Conservation (phyloP, 306 rosid species). For the Begonia peltatifolia region DNA sequence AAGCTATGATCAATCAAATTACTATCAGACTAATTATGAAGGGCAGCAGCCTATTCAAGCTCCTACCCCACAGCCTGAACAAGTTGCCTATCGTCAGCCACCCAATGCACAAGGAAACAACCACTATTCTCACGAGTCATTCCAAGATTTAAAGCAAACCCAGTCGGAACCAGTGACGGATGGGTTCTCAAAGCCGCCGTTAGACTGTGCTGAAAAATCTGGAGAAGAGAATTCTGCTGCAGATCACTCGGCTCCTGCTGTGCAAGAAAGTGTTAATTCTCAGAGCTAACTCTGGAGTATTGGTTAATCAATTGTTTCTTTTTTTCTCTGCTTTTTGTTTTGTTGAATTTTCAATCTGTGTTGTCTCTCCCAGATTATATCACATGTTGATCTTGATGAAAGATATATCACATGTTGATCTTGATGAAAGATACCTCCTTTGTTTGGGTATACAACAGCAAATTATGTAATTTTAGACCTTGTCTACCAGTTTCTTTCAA, state of each 20-base stretch:
- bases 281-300: slow-evolving; percentile 14
- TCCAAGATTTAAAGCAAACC: slow-evolving; percentile 9
- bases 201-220: slow-evolving; percentile 10
- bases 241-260: slow-evolving; percentile 11
- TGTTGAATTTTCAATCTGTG: background rate
- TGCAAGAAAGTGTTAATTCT: slow-evolving; percentile 12
- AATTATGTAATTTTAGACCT: no score
- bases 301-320: background rate
- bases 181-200: slow-evolving; percentile 10
- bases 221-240: slow-evolving; percentile 10
- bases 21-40: slow-evolving; percentile 20
- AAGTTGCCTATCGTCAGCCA: slow-evolving; percentile 19
- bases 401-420: background rate
- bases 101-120: slow-evolving; percentile 12
- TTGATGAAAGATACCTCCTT: background rate
- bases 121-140: slow-evolving; percentile 6
- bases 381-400: background rate
- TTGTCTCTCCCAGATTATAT: background rate
- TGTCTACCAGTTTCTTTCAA: no score
- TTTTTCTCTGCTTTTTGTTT: background rate
- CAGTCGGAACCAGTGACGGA: slow-evolving; percentile 14
- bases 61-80: slow-evolving; percentile 13
- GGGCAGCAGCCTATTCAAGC: slow-evolving; percentile 15
- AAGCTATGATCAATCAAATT: slow-evolving; percentile 17
- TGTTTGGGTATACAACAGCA: no score